Conservation (phyloP, 129 eudicot genomes). For the Pittosporum tobira region DNA sequence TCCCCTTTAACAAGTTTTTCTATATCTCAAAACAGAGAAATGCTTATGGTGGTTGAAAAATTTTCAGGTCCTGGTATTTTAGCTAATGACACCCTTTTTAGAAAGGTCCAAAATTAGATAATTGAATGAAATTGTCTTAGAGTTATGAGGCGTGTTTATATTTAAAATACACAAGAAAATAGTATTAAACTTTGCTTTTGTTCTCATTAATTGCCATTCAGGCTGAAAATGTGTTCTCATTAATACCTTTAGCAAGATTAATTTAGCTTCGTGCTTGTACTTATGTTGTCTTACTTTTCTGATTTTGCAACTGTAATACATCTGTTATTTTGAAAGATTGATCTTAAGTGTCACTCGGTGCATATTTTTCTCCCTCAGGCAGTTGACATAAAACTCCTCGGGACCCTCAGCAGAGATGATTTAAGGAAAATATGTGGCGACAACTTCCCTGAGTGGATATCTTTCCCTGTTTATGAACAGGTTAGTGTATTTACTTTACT, state of each 20-base stretch:
- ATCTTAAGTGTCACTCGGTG: neutral
- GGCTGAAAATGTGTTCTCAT: too few relatives aligned
- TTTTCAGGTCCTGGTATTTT: too few relatives aligned
- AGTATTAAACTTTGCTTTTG: too few relatives aligned
- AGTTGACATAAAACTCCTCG: slow-evolving; percentile 72
- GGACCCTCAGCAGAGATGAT: slow-evolving; percentile 80
- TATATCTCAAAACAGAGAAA: too few relatives aligned
- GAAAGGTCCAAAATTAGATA: neutral
- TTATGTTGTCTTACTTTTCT: neutral
- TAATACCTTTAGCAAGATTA: neutral
- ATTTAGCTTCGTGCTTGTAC: neutral
- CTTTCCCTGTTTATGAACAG: slow-evolving; percentile 95
- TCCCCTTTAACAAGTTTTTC: too few relatives aligned
- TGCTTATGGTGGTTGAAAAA: too few relatives aligned
- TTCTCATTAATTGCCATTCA: too few relatives aligned
- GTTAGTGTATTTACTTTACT: slow-evolving; percentile 28
- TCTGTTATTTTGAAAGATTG: neutral
- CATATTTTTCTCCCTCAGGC: slow-evolving; percentile 43
- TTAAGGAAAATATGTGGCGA: slow-evolving; percentile 89
- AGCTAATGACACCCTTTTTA: too few relatives aligned
- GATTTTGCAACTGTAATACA: neutral
- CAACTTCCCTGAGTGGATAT: slow-evolving; percentile 87
- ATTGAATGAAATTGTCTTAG: too few relatives aligned
- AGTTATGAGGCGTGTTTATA: neutral
- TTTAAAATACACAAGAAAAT: too few relatives aligned